A percentile compares a stretch with the other conserved stretches of the same genome.
Evolutionary conservation across 1,284 basidiomycete genomes (phyloP).

Genomic region (Sparassis latifolia): DNA sequence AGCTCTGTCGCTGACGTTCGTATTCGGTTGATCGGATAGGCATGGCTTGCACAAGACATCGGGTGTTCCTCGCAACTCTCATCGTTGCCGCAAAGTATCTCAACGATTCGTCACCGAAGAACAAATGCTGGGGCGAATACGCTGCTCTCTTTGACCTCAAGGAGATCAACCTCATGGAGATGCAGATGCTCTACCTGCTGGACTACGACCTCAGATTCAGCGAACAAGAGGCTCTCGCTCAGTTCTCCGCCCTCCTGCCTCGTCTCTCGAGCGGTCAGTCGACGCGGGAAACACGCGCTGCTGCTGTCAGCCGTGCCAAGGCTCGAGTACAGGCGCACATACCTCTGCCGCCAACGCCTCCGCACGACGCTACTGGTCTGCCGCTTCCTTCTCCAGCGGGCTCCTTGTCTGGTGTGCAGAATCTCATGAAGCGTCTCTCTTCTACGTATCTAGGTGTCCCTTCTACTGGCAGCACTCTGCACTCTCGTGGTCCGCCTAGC

Average conservation of each 20-base stretch:
- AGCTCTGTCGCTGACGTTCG: slow-evolving; percentile 1
- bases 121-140: slow-evolving; percentile 87
- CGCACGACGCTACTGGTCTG: slow-evolving; percentile 26
- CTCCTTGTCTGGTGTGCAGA: slow-evolving; percentile 34
- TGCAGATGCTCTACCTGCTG: slow-evolving; percentile 83
- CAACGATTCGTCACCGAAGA: slow-evolving; percentile 94
- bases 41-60: slow-evolving; percentile 88
- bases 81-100: slow-evolving; percentile 97
- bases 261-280: slow-evolving; percentile 22
- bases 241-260: slow-evolving; percentile 58
- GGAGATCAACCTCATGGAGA: slow-evolving; percentile 97
- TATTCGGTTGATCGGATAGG: slow-evolving; percentile 35
- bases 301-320: slow-evolving; percentile 54
- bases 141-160: slow-evolving; percentile 66
- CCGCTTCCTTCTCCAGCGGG: slow-evolving; percentile 20
- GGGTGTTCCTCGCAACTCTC: slow-evolving; percentile 92
- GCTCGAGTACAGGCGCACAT: slow-evolving; percentile 46
- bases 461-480: slow-evolving; percentile 12
- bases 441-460: slow-evolving; percentile 34
- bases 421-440: slow-evolving; percentile 49
- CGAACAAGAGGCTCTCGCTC: slow-evolving; percentile 65
- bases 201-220: slow-evolving; percentile 86
- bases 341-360: slow-evolving; percentile 33
- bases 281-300: slow-evolving; percentile 39
- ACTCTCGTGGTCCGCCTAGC: slow-evolving; percentile 17